Evolutionary conservation across 306 rosid species (phyloP), one percentile per base, ranked within the genome.

Genomic region (Geum urbanum): DNA sequence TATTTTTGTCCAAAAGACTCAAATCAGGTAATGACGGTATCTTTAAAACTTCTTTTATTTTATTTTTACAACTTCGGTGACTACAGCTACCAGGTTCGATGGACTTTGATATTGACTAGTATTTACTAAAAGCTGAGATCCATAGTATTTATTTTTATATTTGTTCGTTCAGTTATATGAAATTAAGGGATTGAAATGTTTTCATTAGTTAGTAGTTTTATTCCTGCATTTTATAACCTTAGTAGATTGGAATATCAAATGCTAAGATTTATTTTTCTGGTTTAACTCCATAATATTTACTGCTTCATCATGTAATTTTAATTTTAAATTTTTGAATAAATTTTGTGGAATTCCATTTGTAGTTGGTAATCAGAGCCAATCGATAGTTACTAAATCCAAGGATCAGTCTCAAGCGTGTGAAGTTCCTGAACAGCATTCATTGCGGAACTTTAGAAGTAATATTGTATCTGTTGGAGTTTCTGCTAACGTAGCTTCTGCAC

Each of bases 331-430:
- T 24, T 24, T 24, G 27, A 24, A 24, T 24, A 24, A 24, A 24
- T 24, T 24, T 2, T 24, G 27, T 0, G 27, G 27, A 24, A 24
- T 24, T 24, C 10, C 46, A 47, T 66, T 12, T 7, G 12, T 15
- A 19, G 20, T 39, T 27, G 24, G 58, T 15, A 45, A 6, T 9
- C 51, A 54, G 54, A 63, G 63, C 39, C 73, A 69, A 39, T 54
- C 63, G 2, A 14, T 53, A 53, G 12, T 51, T 41, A 40, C 20
- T 54, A 50, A 40, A 54, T 40, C 73, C 15, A 54, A 39, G 12
- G 22, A 15, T 53, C 73, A 20, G 20, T 69, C 73, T 22, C 73
- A 69, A 69, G 73, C 40, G 53, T 46, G 19, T 13, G 63, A 53
- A 13, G 60, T 20, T 54, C 35, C 60, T 54, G 35, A 54, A 8